Evolutionary conservation across 768 basidiomycete species (phyloP), one percentile per base, ranked within the genome.

Genomic region (Mycena albidolilacea): DNA sequence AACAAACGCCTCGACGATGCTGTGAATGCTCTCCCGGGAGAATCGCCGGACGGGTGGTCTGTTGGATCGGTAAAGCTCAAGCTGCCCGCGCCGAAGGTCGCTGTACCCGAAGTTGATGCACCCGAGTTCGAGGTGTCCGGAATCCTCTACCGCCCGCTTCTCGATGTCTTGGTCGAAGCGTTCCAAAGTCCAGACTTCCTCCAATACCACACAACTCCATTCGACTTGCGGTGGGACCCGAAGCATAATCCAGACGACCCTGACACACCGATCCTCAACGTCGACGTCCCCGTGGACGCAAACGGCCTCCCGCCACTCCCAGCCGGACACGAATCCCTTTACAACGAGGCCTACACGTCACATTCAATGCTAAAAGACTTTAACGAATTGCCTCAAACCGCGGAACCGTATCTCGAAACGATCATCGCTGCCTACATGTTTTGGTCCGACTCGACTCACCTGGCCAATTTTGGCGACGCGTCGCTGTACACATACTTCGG

Each of bases 401-500:
- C 30, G 3, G 30, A 30, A 19, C n/a, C 19, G 1, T 7, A 50
- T 1, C 48, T 19, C 10, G 48, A 50, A 10, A 50, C 17, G 10
- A 50, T 50, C 7, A 50, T 50, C 17, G n/a, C 48, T 3, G 48
- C 48, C 7, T n/a, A n/a, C 7, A 50, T 50, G 48, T 19, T 19
- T 7, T 50, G 48, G 48, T 50, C 48, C 7, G 48, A 50, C 15
- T 5, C 48, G 1, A 50, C 48, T 7, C 48, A 50, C 48, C 4
- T 50, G 48, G 48, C 68, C 65, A 80, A 78, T 6, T 86, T 86
- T 71, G 84, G 85, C 0, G 77, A 65, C 38, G 79, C 82, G 0
- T 75, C 77, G 0, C 64, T 85, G 0, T 88, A 88, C 66, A 48
- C 82, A 0, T 83, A 70, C 55, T 79, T 86, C 61, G 84, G 84